phyloP scores from a whole-genome alignment of 768 basidiomycete genomes.

The Phlebiopsis gigantea region DNA sequence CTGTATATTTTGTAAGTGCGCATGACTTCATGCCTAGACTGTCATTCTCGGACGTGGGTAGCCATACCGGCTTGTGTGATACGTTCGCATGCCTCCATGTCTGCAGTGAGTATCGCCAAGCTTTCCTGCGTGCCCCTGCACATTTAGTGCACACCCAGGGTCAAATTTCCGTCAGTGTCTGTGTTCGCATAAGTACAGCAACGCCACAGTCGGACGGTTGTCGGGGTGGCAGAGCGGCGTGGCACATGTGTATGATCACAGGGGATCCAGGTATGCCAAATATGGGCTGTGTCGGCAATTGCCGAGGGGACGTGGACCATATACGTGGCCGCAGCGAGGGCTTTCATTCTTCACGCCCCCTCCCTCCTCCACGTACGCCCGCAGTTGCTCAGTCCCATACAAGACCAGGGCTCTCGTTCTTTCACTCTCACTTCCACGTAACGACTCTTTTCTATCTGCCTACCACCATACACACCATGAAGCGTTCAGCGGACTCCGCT shows the following conservation, averaged over 20 bases:
- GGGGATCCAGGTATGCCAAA: not conserved
- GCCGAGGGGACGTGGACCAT: slow-evolving; percentile 6
- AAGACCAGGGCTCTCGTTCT: slow-evolving; percentile 21
- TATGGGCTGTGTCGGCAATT: not conserved
- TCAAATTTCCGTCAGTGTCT: not conserved
- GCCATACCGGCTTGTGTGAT: not conserved
- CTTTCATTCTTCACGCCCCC: slow-evolving; percentile 18
- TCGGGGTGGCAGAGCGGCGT: not conserved
- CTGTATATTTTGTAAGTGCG: not conserved
- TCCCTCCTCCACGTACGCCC: slow-evolving; percentile 26
- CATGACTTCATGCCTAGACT: not conserved
- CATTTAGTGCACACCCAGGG: not conserved
- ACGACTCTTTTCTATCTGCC: not conserved
- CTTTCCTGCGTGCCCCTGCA: not conserved
- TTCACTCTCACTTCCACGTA: slow-evolving; percentile 17
- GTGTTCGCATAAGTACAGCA: not conserved
- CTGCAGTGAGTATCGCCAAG: not conserved
- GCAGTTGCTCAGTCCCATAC: slow-evolving; percentile 17
- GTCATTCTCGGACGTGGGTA: not conserved
- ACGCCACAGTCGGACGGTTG: not conserved
- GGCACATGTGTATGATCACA: not conserved
- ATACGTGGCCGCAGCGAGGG: slow-evolving; percentile 21
- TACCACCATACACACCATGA: slow-evolving; percentile 18
- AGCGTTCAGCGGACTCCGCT: slow-evolving; percentile 24
- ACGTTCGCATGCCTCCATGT: not conserved